Conservation (phyloP, 306 rosid genomes). For the Trifolium fragiferum region DNA sequence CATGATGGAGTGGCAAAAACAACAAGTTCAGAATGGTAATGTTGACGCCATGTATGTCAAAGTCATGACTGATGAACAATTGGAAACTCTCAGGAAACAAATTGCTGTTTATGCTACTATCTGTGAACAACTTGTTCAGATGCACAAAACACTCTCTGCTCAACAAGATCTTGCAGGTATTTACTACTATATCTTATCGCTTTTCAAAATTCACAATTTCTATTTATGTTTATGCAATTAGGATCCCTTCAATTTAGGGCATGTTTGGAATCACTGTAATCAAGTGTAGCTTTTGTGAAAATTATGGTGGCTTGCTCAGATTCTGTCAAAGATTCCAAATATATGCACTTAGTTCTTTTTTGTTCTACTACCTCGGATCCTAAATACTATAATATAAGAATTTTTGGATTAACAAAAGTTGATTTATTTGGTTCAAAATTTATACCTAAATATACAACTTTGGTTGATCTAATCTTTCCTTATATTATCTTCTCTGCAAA, state of each 20-base stretch:
- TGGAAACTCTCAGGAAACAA: slow-evolving; percentile 88
- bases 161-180: slow-evolving; percentile 89
- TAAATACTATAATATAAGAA: too few relatives aligned
- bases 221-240: not conserved
- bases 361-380: too few relatives aligned
- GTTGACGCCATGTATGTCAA: slow-evolving; percentile 64
- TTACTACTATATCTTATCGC: not conserved
- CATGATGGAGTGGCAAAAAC: slow-evolving; percentile 74
- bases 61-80: slow-evolving; percentile 96
- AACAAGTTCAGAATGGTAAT: slow-evolving; percentile 48
- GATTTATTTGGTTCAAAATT: too few relatives aligned
- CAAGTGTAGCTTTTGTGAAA: not conserved
- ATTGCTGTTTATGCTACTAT: slow-evolving; percentile 81
- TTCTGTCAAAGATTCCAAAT: not conserved
- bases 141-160: slow-evolving; percentile 78
- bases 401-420: too few relatives aligned
- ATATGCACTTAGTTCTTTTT: not conserved
- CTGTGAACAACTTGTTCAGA: slow-evolving; percentile 82
- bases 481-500: not conserved
- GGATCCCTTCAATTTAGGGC: slow-evolving; percentile 4
- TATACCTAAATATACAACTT: too few relatives aligned
- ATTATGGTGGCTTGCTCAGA: too few relatives aligned
- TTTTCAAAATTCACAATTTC: slow-evolving; percentile 2
- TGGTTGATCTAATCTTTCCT: too few relatives aligned
- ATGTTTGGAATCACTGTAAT: not conserved